phyloP scores from a whole-genome alignment of 2,329 filamentous ascomycete genomes.

The Pleurostoma richardsiae region DNA sequence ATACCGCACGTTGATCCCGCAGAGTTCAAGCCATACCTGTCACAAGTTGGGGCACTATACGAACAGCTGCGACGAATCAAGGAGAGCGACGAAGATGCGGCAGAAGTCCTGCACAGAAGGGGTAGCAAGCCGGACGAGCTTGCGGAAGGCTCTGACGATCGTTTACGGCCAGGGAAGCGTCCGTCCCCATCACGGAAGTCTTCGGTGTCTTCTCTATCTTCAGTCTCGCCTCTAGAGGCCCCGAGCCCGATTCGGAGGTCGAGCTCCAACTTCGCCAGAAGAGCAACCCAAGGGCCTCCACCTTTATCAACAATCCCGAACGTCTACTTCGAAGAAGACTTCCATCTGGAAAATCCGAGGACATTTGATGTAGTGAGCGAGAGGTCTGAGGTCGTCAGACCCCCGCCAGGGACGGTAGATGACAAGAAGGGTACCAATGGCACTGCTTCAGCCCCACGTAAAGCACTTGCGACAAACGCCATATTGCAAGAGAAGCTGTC shows the following conservation, averaged over 20 bases:
- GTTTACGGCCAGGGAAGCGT: constrained; percentile 39
- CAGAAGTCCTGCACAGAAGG: constrained; percentile 31
- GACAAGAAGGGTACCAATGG: constrained; percentile 54
- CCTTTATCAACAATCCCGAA: constrained; percentile 86
- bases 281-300: constrained; percentile 66
- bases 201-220: constrained; percentile 41
- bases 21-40: constrained; percentile 79
- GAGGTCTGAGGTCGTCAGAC: constrained; percentile 87
- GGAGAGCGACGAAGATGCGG: constrained; percentile 64
- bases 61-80: constrained; percentile 84
- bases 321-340: constrained; percentile 93
- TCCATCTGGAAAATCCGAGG: constrained; percentile 90
- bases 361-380: constrained; percentile 97
- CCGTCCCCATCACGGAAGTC: constrained; percentile 30
- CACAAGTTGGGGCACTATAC: constrained; percentile 80
- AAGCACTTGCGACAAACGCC: constrained; percentile 89
- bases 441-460: constrained; percentile 59
- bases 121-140: constrained; percentile 37
- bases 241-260: constrained; percentile 36
- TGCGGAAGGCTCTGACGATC: constrained; percentile 32
- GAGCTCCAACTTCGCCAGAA: constrained; percentile 46
- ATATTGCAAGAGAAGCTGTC: constrained; percentile 97
- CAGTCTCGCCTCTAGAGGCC: constrained; percentile 43
- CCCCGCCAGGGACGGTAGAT: constrained; percentile 47
- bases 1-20: constrained; percentile 74